These are phyloP conservation scores for Saccharomyces eubayanus DNA, from an alignment of 805 yeast species.

Conservation along the genomic window DNA sequence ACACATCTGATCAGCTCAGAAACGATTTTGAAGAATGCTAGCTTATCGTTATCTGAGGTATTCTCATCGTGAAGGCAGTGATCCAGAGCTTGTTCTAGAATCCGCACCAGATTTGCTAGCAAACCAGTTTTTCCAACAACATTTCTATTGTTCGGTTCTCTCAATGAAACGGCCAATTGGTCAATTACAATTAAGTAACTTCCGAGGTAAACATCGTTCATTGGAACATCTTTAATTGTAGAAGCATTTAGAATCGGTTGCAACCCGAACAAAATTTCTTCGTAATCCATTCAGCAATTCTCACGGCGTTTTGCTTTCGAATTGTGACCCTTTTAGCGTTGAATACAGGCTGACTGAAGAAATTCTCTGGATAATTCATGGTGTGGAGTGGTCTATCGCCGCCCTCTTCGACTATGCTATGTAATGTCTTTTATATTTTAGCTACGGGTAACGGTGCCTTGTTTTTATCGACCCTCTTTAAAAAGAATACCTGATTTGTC, in stretches of 20 bases:
- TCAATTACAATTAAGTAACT: slow-evolving; percentile 22
- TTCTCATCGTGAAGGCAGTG: slow-evolving; percentile 8
- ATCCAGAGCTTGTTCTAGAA: slow-evolving; percentile 9
- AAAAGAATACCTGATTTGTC: too few relatives aligned
- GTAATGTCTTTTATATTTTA: not conserved
- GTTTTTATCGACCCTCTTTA: too few relatives aligned
- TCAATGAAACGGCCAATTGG: slow-evolving; percentile 25
- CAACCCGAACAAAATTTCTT: slow-evolving; percentile 24
- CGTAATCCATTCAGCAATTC: slow-evolving; percentile 25
- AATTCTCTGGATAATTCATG: not conserved
- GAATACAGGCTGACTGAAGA: not conserved
- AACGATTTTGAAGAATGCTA: slow-evolving; percentile 14
- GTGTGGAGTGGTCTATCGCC: not conserved
- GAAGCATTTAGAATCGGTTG: slow-evolving; percentile 23
- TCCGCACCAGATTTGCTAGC: slow-evolving; percentile 13
- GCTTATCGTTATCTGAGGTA: not conserved
- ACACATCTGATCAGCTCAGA: slow-evolving; percentile 29
- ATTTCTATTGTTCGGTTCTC: slow-evolving; percentile 26
- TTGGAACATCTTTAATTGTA: slow-evolving; percentile 10
- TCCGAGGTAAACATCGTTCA: slow-evolving; percentile 14
- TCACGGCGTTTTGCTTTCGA: not conserved
- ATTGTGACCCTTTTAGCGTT: not conserved
- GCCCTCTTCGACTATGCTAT: not conserved
- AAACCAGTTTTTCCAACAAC: slow-evolving; percentile 25
- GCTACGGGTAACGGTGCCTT: too few relatives aligned